phyloP scores from a whole-genome alignment of 1,284 basidiomycete species.

The Ustilago cynodontis region DNA sequence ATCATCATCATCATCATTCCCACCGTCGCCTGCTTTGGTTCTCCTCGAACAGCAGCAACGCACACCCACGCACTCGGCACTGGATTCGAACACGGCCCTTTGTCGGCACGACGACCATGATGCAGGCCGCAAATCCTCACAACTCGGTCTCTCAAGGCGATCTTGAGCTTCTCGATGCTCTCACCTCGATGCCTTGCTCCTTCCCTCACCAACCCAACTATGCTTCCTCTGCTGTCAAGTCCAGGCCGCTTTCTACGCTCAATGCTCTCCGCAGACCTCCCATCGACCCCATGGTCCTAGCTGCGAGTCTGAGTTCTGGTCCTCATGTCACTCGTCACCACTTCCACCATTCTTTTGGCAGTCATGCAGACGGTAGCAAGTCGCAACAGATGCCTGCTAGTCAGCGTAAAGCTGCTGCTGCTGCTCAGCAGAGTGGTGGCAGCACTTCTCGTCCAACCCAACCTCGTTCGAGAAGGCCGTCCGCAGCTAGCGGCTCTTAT shows the following conservation, averaged over 20 bases:
- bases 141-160: conserved; percentile 39
- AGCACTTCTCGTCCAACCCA: neutral
- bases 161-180: conserved; percentile 57
- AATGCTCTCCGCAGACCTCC: conserved; percentile 64
- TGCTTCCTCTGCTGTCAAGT: conserved; percentile 20
- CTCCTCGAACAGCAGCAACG: neutral
- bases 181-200: conserved; percentile 52
- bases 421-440: conserved; percentile 5
- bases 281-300: conserved; percentile 67
- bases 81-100: too few species aligned
- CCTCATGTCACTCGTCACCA: conserved; percentile 67
- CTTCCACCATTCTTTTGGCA: conserved; percentile 63
- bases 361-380: conserved; percentile 32
- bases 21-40: neutral
- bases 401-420: conserved; percentile 40
- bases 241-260: conserved; percentile 56
- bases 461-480: conserved; percentile 24
- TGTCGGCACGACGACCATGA: conserved; percentile 16
- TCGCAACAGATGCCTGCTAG: conserved; percentile 62
- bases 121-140: conserved; percentile 43
- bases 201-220: conserved; percentile 38
- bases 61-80: too few species aligned
- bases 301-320: conserved; percentile 61
- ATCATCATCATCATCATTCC: too few species aligned
- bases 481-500: conserved; percentile 50